Percentiles rank a stretch among this genome's conserved stretches.
phyloP scores from a whole-genome alignment of 352 stramenopile genomes.

The Saprolegnia parasitica region DNA sequence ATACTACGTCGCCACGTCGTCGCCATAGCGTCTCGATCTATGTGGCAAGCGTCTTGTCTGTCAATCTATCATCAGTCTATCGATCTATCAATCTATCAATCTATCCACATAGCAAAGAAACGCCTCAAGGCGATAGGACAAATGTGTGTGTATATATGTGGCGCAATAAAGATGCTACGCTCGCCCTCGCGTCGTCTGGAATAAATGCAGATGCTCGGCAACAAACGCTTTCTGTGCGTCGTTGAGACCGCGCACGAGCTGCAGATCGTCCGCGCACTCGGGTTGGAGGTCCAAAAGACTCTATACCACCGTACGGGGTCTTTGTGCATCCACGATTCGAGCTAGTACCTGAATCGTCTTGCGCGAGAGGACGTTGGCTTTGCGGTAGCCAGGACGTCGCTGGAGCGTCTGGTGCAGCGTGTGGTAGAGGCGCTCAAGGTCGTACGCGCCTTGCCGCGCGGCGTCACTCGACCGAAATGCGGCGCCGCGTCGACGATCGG shows the following conservation, averaged over 20 bases:
- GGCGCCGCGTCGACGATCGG: too few relatives aligned
- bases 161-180: too few relatives aligned
- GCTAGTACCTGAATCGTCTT: conserved; percentile 23
- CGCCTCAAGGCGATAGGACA: too few relatives aligned
- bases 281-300: conserved; percentile 46
- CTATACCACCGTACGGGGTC: too few relatives aligned
- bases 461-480: too few relatives aligned
- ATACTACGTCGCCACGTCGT: neutral
- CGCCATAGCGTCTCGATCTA: neutral
- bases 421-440: conserved; percentile 17
- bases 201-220: neutral
- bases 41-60: neutral
- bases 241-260: conserved; percentile 49
- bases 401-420: conserved; percentile 39
- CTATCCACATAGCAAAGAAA: conserved; percentile 38
- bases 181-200: neutral
- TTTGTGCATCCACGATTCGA: too few relatives aligned
- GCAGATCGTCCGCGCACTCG: conserved; percentile 52
- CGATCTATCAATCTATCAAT: conserved; percentile 32
- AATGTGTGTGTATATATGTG: too few relatives aligned
- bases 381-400: conserved; percentile 43
- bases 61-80: conserved; percentile 30
- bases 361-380: conserved; percentile 1
- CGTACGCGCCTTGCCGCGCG: neutral
- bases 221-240: neutral